These are phyloP conservation scores for Dryas integrifolia DNA, from an alignment of 331 rosid species.

Conservation along the genomic window DNA sequence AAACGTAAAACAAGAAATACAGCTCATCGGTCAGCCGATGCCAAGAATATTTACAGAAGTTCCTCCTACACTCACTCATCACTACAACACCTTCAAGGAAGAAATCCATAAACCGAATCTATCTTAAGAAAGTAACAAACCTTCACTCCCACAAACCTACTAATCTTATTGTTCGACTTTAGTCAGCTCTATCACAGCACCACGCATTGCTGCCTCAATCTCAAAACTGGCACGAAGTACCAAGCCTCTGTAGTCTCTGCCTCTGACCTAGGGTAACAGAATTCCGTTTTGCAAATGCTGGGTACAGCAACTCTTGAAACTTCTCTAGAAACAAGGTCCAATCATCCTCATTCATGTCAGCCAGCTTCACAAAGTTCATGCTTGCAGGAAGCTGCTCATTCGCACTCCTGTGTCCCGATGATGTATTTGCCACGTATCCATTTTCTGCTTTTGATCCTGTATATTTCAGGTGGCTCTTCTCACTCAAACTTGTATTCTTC, in stretches of 20 bases:
- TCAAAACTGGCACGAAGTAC: constrained; percentile 99
- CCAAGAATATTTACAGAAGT: constrained; percentile 66
- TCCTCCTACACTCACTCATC: constrained; percentile 42
- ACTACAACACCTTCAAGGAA: constrained; percentile 16
- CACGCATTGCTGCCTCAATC: constrained; percentile 39
- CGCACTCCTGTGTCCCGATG: constrained; percentile 85
- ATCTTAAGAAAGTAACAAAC: constrained; percentile 31
- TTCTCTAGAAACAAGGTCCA: constrained; percentile 75
- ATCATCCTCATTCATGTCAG: constrained; percentile 72
- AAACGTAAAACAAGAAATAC: constrained; percentile 36
- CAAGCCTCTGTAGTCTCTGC: constrained; percentile 86
- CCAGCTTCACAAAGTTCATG: constrained; percentile 72
- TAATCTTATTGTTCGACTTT: constrained; percentile 41
- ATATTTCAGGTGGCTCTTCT: constrained; percentile 47
- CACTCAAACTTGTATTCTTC: constrained; percentile 51
- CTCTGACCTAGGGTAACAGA: constrained; percentile 63
- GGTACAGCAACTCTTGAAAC: constrained; percentile 66
- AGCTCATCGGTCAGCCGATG: constrained; percentile 43
- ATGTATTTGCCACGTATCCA: constrained; percentile 51
- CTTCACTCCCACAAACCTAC: constrained; percentile 47
- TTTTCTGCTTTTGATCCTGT: constrained; percentile 50
- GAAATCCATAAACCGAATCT: constrained; percentile 43
- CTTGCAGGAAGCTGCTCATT: constrained; percentile 95
- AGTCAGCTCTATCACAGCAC: constrained; percentile 34
- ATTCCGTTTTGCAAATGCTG: constrained; percentile 76